Base-by-base conservation (phyloP, 116 monocot genomes). In the Posidonia oceanica region DNA sequence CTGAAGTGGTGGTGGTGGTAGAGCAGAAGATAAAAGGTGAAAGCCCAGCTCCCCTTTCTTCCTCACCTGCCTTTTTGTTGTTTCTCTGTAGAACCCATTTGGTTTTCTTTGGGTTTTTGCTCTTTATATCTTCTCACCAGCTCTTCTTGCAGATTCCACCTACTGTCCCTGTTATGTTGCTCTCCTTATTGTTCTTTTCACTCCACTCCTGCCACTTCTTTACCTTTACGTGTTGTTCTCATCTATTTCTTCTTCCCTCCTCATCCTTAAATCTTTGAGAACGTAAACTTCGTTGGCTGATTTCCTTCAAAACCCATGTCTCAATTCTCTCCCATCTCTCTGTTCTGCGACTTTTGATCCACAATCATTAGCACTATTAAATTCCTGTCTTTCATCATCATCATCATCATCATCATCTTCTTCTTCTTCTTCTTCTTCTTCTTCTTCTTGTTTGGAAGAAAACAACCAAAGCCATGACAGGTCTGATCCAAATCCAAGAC, bases 11-110 rank as follows among this genome's bases (percentile, higher is more conserved):
- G 42, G 41, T 6, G 41, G 42, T 48, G 48, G 48, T 48, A 12
- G 7, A 10, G 48, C 48, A 48, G 48, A 48, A 48, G 7, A 48
- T 48, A 48, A 48, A 48, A 48, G 48, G 48, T 66, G 66, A 20
- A 42, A 37, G 17, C 38, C 29, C 60, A 64, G 8, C 64, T 17
- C 17, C 41, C 16, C 54, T 48, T 23, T 29, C 10, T 10, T n/a
- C 42, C 17, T 36, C 68, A 68, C 54, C 54, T 68, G 68, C 52
- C 52, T 52, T 3, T 67, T 67, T 67, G 67, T 67, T 48, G 48
- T 7, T 48, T 48, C 7, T 48, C 48, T 12, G 48, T 48, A 48
- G 48, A 48, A 7, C 48, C 48, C 48, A 6, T 48, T 12, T 48
- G 48, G 11, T 0, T 48, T 48, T 10, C 11, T 68, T 68, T 68